Evolutionary conservation across 2,329 filamentous ascomycete genomes (phyloP).

Genomic region (Nothophoma quercina): DNA sequence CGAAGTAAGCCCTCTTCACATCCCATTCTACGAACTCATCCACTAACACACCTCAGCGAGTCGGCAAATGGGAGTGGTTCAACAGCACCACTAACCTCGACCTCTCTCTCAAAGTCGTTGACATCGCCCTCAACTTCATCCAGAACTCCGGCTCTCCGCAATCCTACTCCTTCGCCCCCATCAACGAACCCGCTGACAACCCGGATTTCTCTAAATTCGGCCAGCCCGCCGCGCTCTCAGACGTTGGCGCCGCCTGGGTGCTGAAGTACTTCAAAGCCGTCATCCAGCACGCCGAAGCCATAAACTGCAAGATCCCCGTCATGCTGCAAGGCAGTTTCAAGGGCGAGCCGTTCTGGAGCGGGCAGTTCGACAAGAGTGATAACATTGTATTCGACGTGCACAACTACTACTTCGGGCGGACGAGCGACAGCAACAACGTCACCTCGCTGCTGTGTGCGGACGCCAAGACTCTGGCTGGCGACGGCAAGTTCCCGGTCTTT

Average conservation of each 20-base stretch:
- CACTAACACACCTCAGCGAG: conserved; percentile 1
- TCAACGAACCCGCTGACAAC: conserved; percentile 51
- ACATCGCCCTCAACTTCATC: conserved; percentile 45
- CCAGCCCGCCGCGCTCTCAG: conserved; percentile 39
- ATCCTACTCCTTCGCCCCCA: conserved; percentile 46
- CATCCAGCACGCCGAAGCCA: conserved; percentile 19
- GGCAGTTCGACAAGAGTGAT: conserved; percentile 6
- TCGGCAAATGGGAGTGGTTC: conserved; percentile 48
- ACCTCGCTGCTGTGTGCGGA: conserved; percentile 24
- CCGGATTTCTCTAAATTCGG: conserved; percentile 42
- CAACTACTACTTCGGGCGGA: conserved; percentile 34
- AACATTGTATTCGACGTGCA: conserved; percentile 37
- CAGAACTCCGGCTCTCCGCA: conserved; percentile 35
- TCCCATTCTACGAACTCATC: background rate
- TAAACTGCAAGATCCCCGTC: conserved; percentile 24
- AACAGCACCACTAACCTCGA: conserved; percentile 45
- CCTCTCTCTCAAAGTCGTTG: conserved; percentile 43
- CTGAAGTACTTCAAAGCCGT: conserved; percentile 42
- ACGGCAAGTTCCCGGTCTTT: conserved; percentile 35
- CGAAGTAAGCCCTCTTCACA: conserved; percentile 4
- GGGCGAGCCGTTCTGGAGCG: conserved; percentile 30
- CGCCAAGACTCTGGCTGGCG: conserved; percentile 18
- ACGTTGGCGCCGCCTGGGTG: conserved; percentile 41
- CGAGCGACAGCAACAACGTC: conserved; percentile 22
- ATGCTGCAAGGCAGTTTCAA: conserved; percentile 30